A percentile compares a stretch with the other conserved stretches of the same genome.
phyloP scores from a whole-genome alignment of 306 rosid genomes.

The Vigna nakashimae region DNA sequence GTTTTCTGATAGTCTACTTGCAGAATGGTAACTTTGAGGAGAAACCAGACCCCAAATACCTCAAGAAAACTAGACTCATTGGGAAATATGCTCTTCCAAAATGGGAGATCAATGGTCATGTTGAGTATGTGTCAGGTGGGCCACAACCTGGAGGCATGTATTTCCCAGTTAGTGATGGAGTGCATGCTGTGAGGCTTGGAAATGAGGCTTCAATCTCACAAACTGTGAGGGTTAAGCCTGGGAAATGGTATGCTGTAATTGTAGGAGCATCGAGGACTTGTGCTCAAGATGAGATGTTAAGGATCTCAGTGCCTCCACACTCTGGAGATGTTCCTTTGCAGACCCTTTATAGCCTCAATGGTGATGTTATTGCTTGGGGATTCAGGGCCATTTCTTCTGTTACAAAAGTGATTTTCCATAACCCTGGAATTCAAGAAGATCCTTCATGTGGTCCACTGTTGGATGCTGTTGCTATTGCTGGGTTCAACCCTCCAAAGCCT shows the following conservation, averaged over 20 bases:
- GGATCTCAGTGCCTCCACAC: conserved; percentile 73
- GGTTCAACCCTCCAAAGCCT: conserved; percentile 68
- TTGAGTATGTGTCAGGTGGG: conserved; percentile 85
- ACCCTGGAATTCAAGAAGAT: conserved; percentile 90
- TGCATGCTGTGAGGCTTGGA: conserved; percentile 95
- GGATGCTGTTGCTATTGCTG: conserved; percentile 81
- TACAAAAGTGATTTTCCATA: conserved; percentile 70
- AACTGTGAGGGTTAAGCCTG: conserved; percentile 64
- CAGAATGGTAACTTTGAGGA: conserved; percentile 87
- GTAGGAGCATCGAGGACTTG: conserved; percentile 93
- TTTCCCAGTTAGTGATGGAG: conserved; percentile 81
- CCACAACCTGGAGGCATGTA: conserved; percentile 97
- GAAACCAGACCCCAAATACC: conserved; percentile 58
- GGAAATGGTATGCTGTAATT: conserved; percentile 73
- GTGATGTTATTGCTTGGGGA: conserved; percentile 88
- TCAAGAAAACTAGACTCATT: conserved; percentile 64
- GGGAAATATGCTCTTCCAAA: conserved; percentile 79
- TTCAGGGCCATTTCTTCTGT: conserved; percentile 53
- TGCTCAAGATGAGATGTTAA: conserved; percentile 90
- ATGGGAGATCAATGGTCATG: conserved; percentile 88
- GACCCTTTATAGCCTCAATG: conserved; percentile 81
- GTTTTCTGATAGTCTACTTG: conserved; percentile 54
- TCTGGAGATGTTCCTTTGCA: conserved; percentile 87
- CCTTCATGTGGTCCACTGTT: conserved; percentile 93
- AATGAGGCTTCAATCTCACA: conserved; percentile 91